Base-by-base conservation (phyloP, 345 rosid genomes). In the Eucalyptus marginata region DNA sequence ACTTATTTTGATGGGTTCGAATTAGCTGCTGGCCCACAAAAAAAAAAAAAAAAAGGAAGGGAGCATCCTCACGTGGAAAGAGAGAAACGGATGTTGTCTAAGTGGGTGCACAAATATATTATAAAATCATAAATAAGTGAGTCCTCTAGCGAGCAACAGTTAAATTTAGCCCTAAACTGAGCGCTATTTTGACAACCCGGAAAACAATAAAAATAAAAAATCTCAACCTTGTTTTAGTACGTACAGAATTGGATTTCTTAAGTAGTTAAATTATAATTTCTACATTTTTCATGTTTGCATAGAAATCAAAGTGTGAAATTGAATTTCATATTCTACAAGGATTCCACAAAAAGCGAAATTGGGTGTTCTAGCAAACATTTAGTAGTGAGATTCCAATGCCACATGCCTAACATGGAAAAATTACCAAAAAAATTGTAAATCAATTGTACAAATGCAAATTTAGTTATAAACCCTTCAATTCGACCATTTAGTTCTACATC, bases 1-100 rank as follows among this genome's bases (percentile, higher is more conserved):
- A 62, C 68, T 59, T 13, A 27, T 27, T 62, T 62, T 62, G 31
- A 62, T 62, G 68, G 16, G 68, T 29, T 27, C 33, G 0, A 1
- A 62, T 56, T 24, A 24, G 29, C 13, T 0, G 62, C 62, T 10
- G 62, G 62, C 62, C 62, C 62, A 18, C 1, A 24, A 8, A 54
- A 10, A 11, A 10, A 9, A 51, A 9, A 51, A 5, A 0, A 4
- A 4, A 0, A 24, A 24, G 29, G 13, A 10, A 9, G 62, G 62
- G 13, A 56, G 62, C 62, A 24, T 56, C 62, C 62, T 56, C 29
- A 4, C 62, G 13, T 56, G 62, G 62, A 56, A 22, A 54, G 59
- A 22, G 59, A 54, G 59, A 22, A 2, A 44, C 10, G 47, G 47
- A 17, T 27, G 33, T 27, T 29, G 68, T 29, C 16, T 59, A 59